These are phyloP conservation scores for Solidago caesia DNA, from an alignment of 129 eudicot species.

Conservation along the genomic window DNA sequence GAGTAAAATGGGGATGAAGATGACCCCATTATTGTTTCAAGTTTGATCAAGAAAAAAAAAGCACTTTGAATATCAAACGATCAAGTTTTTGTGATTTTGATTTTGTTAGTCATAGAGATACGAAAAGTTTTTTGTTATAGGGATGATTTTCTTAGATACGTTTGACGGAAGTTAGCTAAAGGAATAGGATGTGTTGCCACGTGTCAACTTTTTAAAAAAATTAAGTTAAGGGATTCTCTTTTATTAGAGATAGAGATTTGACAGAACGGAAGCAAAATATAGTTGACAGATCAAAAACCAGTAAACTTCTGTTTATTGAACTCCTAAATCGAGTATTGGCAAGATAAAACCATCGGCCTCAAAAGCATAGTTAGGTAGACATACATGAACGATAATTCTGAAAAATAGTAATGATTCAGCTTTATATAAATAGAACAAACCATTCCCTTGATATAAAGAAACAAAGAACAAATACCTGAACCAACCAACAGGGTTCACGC, in stretches of 20 bases:
- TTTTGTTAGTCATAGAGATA: no score
- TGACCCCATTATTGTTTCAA: no score
- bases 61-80: no score
- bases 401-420: constrained; percentile 19
- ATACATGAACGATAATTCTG: constrained; percentile 17
- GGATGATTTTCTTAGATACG: no score
- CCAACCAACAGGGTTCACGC: constrained; percentile 21
- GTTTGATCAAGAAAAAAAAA: no score
- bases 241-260: not conserved
- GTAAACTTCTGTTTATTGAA: constrained; percentile 26
- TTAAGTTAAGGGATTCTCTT: no score
- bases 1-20: no score
- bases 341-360: constrained; percentile 21
- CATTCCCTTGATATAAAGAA: constrained; percentile 4
- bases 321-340: constrained; percentile 14
- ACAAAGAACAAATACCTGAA: constrained; percentile 3
- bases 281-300: not conserved
- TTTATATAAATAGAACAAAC: constrained; percentile 26
- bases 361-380: constrained; percentile 14
- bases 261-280: not conserved
- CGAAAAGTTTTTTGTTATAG: no score
- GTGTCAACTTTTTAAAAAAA: no score
- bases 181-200: no score
- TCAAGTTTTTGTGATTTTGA: no score
- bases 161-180: no score